Evolutionary conservation across 192 early-diverging fungal species (phyloP).

Genomic region (Chytriomyces hyalinus): DNA sequence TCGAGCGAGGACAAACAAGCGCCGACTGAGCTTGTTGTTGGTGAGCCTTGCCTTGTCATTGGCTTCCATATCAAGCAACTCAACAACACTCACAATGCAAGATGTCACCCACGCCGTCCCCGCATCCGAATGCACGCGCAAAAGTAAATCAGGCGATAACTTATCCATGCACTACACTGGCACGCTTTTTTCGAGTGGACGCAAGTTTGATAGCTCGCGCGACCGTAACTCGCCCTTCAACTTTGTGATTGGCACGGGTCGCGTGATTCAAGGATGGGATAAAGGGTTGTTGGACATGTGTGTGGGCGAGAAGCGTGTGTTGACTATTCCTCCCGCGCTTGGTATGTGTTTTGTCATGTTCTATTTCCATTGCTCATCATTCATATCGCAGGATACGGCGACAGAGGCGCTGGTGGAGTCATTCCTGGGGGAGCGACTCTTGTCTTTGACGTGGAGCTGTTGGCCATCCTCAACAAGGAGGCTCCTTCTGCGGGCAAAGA

Average conservation of each 20-base stretch:
- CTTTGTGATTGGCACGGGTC: constrained; percentile 68
- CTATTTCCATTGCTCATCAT: constrained; percentile 26
- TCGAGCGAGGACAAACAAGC: too few species aligned
- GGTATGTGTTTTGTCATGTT: constrained; percentile 4
- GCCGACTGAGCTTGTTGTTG: too few species aligned
- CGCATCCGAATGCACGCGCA: constrained; percentile 54
- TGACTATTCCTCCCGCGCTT: constrained; percentile 73
- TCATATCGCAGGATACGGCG: constrained; percentile 46
- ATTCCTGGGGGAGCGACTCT: constrained; percentile 62
- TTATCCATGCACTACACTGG: constrained; percentile 41
- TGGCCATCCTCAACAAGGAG: constrained; percentile 57
- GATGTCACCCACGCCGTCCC: constrained; percentile 44
- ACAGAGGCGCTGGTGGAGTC: constrained; percentile 57
- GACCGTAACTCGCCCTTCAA: constrained; percentile 72
- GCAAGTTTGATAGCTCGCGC: constrained; percentile 75
- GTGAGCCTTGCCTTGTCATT: too few species aligned
- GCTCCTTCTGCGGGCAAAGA: not conserved
- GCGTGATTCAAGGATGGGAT: constrained; percentile 86
- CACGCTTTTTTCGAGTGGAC: constrained; percentile 43
- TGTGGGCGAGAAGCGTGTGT: constrained; percentile 75
- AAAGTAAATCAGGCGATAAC: constrained; percentile 46
- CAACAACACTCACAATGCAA: too few species aligned
- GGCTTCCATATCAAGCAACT: too few species aligned
- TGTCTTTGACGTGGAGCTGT: constrained; percentile 79
- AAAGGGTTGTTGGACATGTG: constrained; percentile 67